Base-by-base conservation (phyloP, 805 yeast genomes). In the Kockiozyma suomiensis region DNA sequence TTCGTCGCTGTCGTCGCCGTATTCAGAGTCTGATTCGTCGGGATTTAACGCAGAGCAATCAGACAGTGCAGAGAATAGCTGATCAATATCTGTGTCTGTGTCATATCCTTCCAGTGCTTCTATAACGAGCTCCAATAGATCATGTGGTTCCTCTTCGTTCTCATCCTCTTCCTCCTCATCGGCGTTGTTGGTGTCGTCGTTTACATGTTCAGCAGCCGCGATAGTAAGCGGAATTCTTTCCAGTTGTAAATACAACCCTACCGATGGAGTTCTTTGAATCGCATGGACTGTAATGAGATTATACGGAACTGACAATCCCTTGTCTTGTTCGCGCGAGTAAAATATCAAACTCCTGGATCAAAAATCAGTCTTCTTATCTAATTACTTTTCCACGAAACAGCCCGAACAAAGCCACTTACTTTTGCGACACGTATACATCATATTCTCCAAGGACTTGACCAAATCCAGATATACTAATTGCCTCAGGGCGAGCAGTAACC, bases 181-280 rank as follows among this genome's bases (percentile, higher is more conserved):
- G 15, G 35, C 61, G 10, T 21, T 56, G 25, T 43, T 37, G 28
- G 13, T 38, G 10, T 13, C 8, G n/a, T 43, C 43, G 17, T 41
- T 6, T n/a, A 33, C 45, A n/a, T n/a, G n/a, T n/a, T n/a, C n/a
- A n/a, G n/a, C n/a, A 21, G 28, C 23, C 21, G 33, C 23, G 5
- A 50, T 15, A 41, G 7, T 32, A 46, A 42, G 45, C 17, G 59
- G 54, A 6, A 58, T 25, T 8, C n/a, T 28, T 25, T 61, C 65
- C 17, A 61, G 51, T 32, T 58, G 65, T 23, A 61, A n/a, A 23
- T 61, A 61, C 19, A 61, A 33, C 19, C 50, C 62, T 4, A 42
- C 12, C 6, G 32, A 43, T 15, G 62, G 65, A 12, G 15, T 19
- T 7, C 65, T 37, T 38, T 61, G 65, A 19, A 58, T 45, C 6